Base-by-base conservation (phyloP, 768 basidiomycete species). In the Suillus placidus region DNA sequence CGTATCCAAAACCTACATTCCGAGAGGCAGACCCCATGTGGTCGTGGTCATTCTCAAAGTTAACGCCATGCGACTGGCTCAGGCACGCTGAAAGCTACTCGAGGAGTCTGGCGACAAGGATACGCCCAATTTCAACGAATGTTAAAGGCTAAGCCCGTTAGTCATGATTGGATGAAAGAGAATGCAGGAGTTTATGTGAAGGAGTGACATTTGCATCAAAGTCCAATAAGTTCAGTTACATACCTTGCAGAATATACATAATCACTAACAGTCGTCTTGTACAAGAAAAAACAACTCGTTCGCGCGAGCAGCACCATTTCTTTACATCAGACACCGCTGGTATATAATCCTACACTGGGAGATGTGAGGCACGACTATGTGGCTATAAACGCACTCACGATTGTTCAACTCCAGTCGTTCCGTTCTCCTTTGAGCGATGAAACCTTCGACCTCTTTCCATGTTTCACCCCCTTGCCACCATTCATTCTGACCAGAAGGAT, bases 121-220 rank as follows among this genome's bases (percentile, higher is more conserved):
- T n/a, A 47, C n/a, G 10, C n/a, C 10, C 45, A 23, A 42, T 42
- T 40, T 26, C 26, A 26, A 26, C 26, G 26, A 26, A 26, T 26
- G 26, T 26, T n/a, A n/a, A n/a, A n/a, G n/a, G n/a, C n/a, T n/a
- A n/a, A n/a, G n/a, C n/a, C n/a, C n/a, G n/a, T n/a, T n/a, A 14
- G 14, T 40, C 38, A 38, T 38, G 14, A 38, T 38, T 6, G 38
- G 4, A 38, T 38, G 6, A n/a, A 20, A 10, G 9, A n/a, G 51
- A 54, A 10, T 18, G 1, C 5, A 32, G 20, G 20, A 55, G 10
- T 34, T 55, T 55, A n/a, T 18, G 16, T 62, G 60, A 52, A 54
- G 12, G 30, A 61, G 26, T 61, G 61, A 49, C 40, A 61, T 52
- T 60, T 62, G 49, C 61, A 62, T 62, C 61, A 62, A 49, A n/a